Base-by-base conservation (phyloP, 2,329 filamentous ascomycete genomes). In the Aspergillus novofumigatus region DNA sequence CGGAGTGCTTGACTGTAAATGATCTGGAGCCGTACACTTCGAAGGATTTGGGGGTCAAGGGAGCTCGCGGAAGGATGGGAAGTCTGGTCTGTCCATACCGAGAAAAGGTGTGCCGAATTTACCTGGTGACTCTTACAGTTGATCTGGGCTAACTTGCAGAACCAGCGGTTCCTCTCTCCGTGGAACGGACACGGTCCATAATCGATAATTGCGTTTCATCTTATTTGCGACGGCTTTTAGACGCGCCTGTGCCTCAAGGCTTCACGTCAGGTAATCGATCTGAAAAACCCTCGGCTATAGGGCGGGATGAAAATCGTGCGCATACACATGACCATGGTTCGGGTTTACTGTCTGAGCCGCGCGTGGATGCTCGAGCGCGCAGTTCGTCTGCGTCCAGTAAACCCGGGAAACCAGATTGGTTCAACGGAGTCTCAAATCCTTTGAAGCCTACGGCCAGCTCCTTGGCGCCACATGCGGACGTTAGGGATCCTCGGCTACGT, bases 1-100 rank as follows among this genome's bases (percentile, higher is more conserved):
- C 89, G 45, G 88, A 90, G 54, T 96, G 92, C 72, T 78, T 90
- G 66, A 94, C 89, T 20, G 86, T 96, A 69, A 96, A 95, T 69
- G 91, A 96, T 69, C 73, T 96, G 53, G 80, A 83, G 58, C 80
- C 81, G 45, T 68, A 67, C 32, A 62, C 57, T 21, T 54, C 60
- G 26, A 62, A 61, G 48, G 62, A 67, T 49, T 28, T 57, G 38
- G 52, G 41, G 56, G 51, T 45, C 56, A 64, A 51, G 62, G 55
- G 20, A 49, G 55, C 60, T 32, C 62, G 52, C 65, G 58, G 23
- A 69, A 63, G 48, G 58, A 61, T 61, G 62, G 55, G 54, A 59
- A 65, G 55, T 51, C 56, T 53, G 57, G 52, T 45, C 49, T 56
- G 21, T 45, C 51, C 6, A 53, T 66, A 50, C 51, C 56, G 17